phyloP scores from a whole-genome alignment of 495 filamentous ascomycete genomes.

The Neurospora africana region DNA sequence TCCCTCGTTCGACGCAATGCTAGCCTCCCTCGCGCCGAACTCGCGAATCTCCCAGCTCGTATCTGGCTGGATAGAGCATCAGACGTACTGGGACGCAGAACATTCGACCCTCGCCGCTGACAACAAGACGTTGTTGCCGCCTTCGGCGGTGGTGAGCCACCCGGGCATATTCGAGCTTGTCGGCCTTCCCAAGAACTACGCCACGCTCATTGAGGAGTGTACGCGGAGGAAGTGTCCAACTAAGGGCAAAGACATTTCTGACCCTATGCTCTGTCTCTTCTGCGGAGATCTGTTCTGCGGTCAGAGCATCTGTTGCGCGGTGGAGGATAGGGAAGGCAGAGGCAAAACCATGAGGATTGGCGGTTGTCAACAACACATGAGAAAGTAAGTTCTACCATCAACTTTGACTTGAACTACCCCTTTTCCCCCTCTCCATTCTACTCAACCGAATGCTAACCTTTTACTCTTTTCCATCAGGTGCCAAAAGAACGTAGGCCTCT shows the following conservation, averaged over 20 bases:
- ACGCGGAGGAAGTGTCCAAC: conserved; percentile 77
- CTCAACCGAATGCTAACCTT: neutral
- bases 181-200: conserved; percentile 82
- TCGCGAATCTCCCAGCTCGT: conserved; percentile 37
- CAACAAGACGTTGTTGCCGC: conserved; percentile 11
- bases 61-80: conserved; percentile 70
- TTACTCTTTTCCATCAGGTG: conserved; percentile 44
- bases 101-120: conserved; percentile 3
- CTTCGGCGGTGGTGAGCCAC: conserved; percentile 53
- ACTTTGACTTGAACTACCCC: neutral
- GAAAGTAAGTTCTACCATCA: conserved; percentile 50
- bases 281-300: conserved; percentile 94
- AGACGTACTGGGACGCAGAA: conserved; percentile 18
- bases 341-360: conserved; percentile 42
- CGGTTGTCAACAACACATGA: conserved; percentile 81
- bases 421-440: neutral
- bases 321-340: conserved; percentile 37
- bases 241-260: conserved; percentile 78
- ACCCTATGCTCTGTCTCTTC: conserved; percentile 86
- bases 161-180: conserved; percentile 90
- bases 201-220: conserved; percentile 85
- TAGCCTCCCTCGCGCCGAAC: conserved; percentile 36
- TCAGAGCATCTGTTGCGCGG: conserved; percentile 83
- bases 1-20: conserved; percentile 70
- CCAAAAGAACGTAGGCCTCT: conserved; percentile 77